Evolutionary conservation across 192 early-diverging fungal species (phyloP), one percentile per base, ranked within the genome.

Genomic region (Coemansia sp.): DNA sequence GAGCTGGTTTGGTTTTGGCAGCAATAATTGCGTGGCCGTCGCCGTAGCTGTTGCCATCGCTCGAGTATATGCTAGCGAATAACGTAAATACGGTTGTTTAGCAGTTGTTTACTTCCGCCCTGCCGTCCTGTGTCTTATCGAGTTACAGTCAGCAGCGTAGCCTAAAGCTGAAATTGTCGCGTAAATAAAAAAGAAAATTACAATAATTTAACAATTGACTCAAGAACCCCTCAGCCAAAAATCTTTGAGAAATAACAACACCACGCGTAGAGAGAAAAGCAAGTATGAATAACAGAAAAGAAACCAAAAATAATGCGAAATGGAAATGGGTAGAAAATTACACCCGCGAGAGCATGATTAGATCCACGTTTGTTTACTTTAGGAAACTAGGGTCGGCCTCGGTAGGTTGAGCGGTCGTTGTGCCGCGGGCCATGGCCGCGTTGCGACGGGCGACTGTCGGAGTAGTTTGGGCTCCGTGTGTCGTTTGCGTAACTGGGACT

Each of bases 31-130:
- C 11, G 44, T 14, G 10, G 52, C 62, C 21, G 37, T 28, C 12
- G 38, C 62, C 23, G 62, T 60, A 10, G 59, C 52, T 25, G 42
- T 55, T 25, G 62, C 62, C 62, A 64, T 62, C 48, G 28, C 28
- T 42, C 40, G 40, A 42, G 40, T 11, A 42, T 42, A 42, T 42
- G 12, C 40, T 15, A 11, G 15, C 40, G 15, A 15, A 15, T 42
- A 42, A 8, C 38, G 6, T 8, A 40, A 40, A 40, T 40, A 14
- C n/a, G n/a, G n/a, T n/a, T n/a, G n/a, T n/a, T n/a, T 42, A 4
- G 28, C 28, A 31, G 5, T 6, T 31, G 28, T 31, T 31, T 31
- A 31, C 6, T 31, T 5, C 28, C 6, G n/a, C n/a, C 5, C 28
- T 31, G 28, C 28, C 28, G 4, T 31, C 3, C 28, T 31, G 28